Conservation (phyloP, 2,329 filamentous ascomycete species). For the Ascochyta clinopodiicola region DNA sequence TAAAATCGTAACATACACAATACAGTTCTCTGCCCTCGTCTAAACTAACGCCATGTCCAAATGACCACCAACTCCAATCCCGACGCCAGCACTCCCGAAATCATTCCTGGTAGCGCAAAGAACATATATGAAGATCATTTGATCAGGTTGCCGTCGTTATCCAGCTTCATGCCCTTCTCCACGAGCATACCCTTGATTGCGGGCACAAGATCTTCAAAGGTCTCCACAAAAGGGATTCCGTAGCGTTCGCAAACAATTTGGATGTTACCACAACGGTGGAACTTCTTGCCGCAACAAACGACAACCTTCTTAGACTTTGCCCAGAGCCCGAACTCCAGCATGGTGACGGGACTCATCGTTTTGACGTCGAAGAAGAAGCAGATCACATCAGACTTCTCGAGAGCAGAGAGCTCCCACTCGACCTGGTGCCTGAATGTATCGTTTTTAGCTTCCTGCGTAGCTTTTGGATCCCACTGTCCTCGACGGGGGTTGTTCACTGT, state of each 20-base stretch:
- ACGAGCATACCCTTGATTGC: slow-evolving; percentile 44
- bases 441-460: slow-evolving; percentile 53
- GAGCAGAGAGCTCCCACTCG: slow-evolving; percentile 66
- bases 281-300: slow-evolving; percentile 61
- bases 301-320: slow-evolving; percentile 55
- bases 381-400: slow-evolving; percentile 61
- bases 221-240: slow-evolving; percentile 54
- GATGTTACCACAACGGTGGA: slow-evolving; percentile 67
- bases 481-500: slow-evolving; percentile 66
- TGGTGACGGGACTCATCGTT: slow-evolving; percentile 62
- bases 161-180: slow-evolving; percentile 34
- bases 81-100: too few species aligned
- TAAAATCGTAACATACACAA: too few species aligned
- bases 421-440: slow-evolving; percentile 61
- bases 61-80: too few species aligned
- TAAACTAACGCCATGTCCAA: too few species aligned
- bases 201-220: slow-evolving; percentile 51
- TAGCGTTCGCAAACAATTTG: slow-evolving; percentile 62
- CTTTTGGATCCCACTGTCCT: slow-evolving; percentile 62
- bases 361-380: slow-evolving; percentile 63
- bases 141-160: slow-evolving; percentile 21
- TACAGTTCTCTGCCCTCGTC: too few species aligned
- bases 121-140: too few species aligned
- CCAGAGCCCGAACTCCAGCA: slow-evolving; percentile 67
- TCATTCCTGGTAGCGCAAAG: too few species aligned